Evolutionary conservation across 805 yeast species (phyloP).

Genomic region (Ogataea salicorniae): DNA sequence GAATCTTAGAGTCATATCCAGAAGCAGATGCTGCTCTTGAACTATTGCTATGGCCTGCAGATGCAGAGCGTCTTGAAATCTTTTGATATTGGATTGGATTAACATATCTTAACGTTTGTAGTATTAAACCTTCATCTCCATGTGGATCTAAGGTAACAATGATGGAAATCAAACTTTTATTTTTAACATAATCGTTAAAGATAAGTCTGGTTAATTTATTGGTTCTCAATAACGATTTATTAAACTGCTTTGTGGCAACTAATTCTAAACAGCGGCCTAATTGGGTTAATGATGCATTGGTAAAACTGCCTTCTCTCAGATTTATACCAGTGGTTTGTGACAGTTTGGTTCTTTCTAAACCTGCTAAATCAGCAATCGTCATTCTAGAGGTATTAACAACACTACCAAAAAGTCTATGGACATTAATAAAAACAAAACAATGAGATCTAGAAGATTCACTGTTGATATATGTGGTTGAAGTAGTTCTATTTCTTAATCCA

Average conservation of each 20-base stretch:
- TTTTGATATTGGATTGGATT: slow-evolving; percentile 27
- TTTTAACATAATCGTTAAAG: slow-evolving; percentile 38
- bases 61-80: slow-evolving; percentile 19
- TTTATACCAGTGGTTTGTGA: slow-evolving; percentile 42
- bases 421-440: slow-evolving; percentile 42
- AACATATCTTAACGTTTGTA: slow-evolving; percentile 28
- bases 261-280: slow-evolving; percentile 44
- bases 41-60: slow-evolving; percentile 4
- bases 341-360: slow-evolving; percentile 44
- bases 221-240: slow-evolving; percentile 40
- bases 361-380: slow-evolving; percentile 47
- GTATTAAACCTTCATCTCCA: slow-evolving; percentile 32
- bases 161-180: slow-evolving; percentile 28
- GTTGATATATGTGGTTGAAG: slow-evolving; percentile 41
- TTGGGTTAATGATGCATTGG: slow-evolving; percentile 45
- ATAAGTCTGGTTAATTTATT: slow-evolving; percentile 46
- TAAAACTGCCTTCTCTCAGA: slow-evolving; percentile 42
- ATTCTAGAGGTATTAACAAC: slow-evolving; percentile 32
- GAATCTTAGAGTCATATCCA: slow-evolving; percentile 9
- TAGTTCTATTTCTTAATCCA: slow-evolving; percentile 34
- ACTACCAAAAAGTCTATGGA: slow-evolving; percentile 21
- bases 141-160: slow-evolving; percentile 36
- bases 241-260: slow-evolving; percentile 33
- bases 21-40: neutral
- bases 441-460: slow-evolving; percentile 46